phyloP scores from a whole-genome alignment of 2,329 filamentous ascomycete species.

The Nigrospora osmanthi region DNA sequence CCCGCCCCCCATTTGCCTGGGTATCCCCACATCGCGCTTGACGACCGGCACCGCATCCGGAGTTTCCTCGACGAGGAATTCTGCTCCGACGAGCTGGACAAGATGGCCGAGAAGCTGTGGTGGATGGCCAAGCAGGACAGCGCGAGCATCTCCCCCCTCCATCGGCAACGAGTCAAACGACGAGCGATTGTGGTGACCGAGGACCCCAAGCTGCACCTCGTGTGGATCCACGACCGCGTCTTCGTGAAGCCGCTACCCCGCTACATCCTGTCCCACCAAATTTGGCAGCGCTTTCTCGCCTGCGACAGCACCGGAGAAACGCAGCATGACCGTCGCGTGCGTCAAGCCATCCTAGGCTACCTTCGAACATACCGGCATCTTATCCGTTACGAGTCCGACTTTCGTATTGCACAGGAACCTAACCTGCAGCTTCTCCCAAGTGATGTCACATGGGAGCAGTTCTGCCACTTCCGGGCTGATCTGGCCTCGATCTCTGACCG shows the following conservation, averaged over 20 bases:
- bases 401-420: constrained; percentile 20
- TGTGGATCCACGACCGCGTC: constrained; percentile 19
- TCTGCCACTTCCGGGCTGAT: constrained; percentile 6
- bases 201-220: constrained; percentile 23
- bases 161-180: constrained; percentile 17
- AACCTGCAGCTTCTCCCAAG: constrained; percentile 6
- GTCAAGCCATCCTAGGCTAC: constrained; percentile 19
- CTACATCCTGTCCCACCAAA: constrained; percentile 15
- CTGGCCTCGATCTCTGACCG: constrained; percentile 5
- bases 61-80: constrained; percentile 5
- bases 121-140: constrained; percentile 8
- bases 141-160: constrained; percentile 15
- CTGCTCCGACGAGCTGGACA: constrained; percentile 5
- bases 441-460: constrained; percentile 10
- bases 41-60: background rate
- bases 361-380: constrained; percentile 23
- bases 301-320: background rate
- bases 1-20: constrained; percentile 3
- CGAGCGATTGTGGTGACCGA: constrained; percentile 24
- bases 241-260: constrained; percentile 24
- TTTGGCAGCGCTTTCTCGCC: constrained; percentile 15
- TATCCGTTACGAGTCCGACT: constrained; percentile 24
- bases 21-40: constrained; percentile 4
- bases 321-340: constrained; percentile 1
- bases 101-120: constrained; percentile 3